Base-by-base conservation (phyloP, 768 basidiomycete genomes). In the Boletellus emodensis region DNA sequence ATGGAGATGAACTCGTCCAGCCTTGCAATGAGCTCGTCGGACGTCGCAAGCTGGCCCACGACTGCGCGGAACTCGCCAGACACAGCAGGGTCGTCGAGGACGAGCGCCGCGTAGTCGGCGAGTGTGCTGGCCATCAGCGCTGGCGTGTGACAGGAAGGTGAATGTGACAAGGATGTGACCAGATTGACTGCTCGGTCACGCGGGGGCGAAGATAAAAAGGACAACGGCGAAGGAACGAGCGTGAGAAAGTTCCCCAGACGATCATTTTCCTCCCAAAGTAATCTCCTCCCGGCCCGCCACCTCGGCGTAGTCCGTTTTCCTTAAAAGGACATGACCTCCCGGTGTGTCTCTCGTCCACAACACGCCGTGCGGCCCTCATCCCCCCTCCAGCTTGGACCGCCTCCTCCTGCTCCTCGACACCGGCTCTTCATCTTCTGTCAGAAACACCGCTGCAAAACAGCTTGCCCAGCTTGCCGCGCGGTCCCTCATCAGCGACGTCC, bases 361-460 rank as follows among this genome's bases (percentile, higher is more conserved):
- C 22, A 20, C 20, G 1, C 30, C 32, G 39, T 37, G n/a, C 39
- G 17, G 7, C 18, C 7, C 54, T 50, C 42, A 51, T 46, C 38
- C 9, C 46, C 0, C 46, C 47, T 30, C 6, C 61, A 95, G 94
- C 76, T 84, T 97, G 75, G 96, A 98, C 80, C 86, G 96, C 70
- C 87, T 99, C 74, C 85, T 99, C 67, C 80, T 91, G 61, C 80
- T 99, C 40, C 82, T 99, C 55, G 94, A 97, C 68, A 94, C 93
- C 34, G 96, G 96, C 40, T 94, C 95, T 12, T 93, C 93, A 3
- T 71, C 80, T 37, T 87, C 88, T 44, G 87, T 99, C 57, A 82
- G 94, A 64, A 84, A 84, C 55, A 96, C 96, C n/a, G 95, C 96
- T 0, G 94, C 94, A 5, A 94, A 92, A 62, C 96, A 99, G 67